Percentiles rank a stretch among this genome's conserved stretches.
These are phyloP conservation scores for Zymoseptoria crescenta DNA, from an alignment of 2,329 filamentous ascomycete genomes.

Conservation along the genomic window DNA sequence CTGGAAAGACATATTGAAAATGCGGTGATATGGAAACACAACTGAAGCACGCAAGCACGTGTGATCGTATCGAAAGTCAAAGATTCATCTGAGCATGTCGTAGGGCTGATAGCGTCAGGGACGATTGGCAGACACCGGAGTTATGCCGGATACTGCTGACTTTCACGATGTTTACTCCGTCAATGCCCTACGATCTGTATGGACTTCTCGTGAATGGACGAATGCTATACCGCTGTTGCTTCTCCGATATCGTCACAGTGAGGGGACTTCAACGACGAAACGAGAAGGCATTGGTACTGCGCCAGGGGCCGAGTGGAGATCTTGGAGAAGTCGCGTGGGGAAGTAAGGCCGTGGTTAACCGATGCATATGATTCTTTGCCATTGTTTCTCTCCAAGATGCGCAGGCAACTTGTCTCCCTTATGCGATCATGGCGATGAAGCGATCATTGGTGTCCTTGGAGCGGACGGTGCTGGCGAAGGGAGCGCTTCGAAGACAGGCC, in stretches of 20 bases:
- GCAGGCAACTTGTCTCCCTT: neutral
- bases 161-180: too few relatives aligned
- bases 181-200: too few relatives aligned
- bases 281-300: neutral
- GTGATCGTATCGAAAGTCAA: neutral
- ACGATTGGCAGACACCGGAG: neutral
- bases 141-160: neutral
- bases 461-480: slow-evolving; percentile 1
- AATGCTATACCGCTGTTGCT: too few relatives aligned
- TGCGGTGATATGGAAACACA: neutral
- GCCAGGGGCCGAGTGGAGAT: too few relatives aligned
- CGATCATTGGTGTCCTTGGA: slow-evolving; percentile 6
- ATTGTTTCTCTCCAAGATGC: neutral
- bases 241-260: too few relatives aligned
- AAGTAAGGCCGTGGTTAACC: neutral
- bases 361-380: neutral
- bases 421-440: slow-evolving; percentile 10
- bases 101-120: too few relatives aligned
- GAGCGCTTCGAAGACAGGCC: slow-evolving; percentile 1
- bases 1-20: slow-evolving; percentile 17
- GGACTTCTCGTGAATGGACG: too few relatives aligned
- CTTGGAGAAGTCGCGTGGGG: too few relatives aligned
- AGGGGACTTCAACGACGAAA: neutral
- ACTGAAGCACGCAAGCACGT: neutral
- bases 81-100: neutral